Evolutionary conservation across 495 filamentous ascomycete genomes (phyloP), one percentile per base, ranked within the genome.

Genomic region (Trichoderma virens): DNA sequence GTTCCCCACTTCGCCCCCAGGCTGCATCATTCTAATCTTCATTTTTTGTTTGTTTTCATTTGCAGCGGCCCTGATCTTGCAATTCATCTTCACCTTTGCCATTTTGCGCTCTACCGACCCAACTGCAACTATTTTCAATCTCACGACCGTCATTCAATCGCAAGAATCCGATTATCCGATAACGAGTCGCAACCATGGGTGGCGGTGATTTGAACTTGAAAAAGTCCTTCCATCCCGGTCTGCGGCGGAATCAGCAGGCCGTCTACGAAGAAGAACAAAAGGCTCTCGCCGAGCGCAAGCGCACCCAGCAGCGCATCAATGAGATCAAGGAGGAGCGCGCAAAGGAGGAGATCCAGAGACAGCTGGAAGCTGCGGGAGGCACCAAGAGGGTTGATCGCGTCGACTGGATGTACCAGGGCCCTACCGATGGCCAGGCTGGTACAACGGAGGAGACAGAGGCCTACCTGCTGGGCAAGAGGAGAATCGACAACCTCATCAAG

Each of bases 351-450:
- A 86, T 98, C 2, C 89, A 96, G 70, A 85, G 87, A 54, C 85
- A 96, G 54, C 91, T 96, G 64, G 95, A 97, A 76, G 88, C 89
- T 43, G 89, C 91, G 14, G 95, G 95, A 35, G 92, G 92, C 20
- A 82, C 83, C 65, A 88, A 86, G 65, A 83, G 85, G 38, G 71
- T 86, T 2, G 86, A 91, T 66, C 85, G 91, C 14, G 94, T 98
- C 23, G 93, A 98, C 70, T 98, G 95, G 90, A 96, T 98, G 91
- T 98, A 98, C 76, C 80, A 86, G 68, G 94, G 92, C 1, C 92
- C 94, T 9, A 88, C 89, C 39, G 86, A 84, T 67, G 91, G 90
- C 30, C 87, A 88, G 67, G 83, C 81, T 25, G 90, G 92, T 59
- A 91, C 91, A 64, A 88, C 88, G 0, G 93, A 96, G 72, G 95